Percentiles rank a stretch among this genome's conserved stretches.
phyloP scores from a whole-genome alignment of 2,329 filamentous ascomycete genomes.

The Phialophora tarda region DNA sequence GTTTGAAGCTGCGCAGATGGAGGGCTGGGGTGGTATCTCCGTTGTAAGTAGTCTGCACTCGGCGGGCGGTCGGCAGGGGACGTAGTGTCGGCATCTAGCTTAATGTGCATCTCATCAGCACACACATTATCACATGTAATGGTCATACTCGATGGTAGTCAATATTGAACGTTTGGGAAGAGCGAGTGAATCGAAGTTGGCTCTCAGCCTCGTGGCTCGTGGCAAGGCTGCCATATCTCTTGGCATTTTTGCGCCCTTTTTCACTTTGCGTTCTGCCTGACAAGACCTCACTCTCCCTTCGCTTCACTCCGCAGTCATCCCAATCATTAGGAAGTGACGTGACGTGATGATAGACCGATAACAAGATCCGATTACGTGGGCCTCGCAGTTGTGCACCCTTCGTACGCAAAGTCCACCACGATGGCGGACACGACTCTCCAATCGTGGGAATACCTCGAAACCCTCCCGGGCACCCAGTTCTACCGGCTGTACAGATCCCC shows the following conservation, averaged over 20 bases:
- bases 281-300: neutral
- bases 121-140: neutral
- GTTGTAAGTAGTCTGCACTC: neutral
- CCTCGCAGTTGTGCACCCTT: neutral
- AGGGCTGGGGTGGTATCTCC: constrained; percentile 29
- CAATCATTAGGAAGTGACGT: neutral
- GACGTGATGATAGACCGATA: constrained; percentile 6
- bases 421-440: constrained; percentile 50
- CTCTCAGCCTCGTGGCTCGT: constrained; percentile 1
- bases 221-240: constrained; percentile 2
- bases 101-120: neutral
- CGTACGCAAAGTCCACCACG: constrained; percentile 1
- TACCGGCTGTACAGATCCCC: constrained; percentile 93
- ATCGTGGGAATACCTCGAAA: constrained; percentile 88
- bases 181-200: neutral
- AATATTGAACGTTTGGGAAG: neutral
- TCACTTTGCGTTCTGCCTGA: neutral
- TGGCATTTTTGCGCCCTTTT: constrained; percentile 11
- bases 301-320: neutral
- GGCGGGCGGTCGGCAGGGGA: neutral
- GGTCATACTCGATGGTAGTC: neutral
- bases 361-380: neutral
- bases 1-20: constrained; percentile 22
- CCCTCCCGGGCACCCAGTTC: constrained; percentile 86
- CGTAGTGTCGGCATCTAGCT: neutral